phyloP scores from a whole-genome alignment of 1,284 basidiomycete genomes.

The Heliocybe sulcata region DNA sequence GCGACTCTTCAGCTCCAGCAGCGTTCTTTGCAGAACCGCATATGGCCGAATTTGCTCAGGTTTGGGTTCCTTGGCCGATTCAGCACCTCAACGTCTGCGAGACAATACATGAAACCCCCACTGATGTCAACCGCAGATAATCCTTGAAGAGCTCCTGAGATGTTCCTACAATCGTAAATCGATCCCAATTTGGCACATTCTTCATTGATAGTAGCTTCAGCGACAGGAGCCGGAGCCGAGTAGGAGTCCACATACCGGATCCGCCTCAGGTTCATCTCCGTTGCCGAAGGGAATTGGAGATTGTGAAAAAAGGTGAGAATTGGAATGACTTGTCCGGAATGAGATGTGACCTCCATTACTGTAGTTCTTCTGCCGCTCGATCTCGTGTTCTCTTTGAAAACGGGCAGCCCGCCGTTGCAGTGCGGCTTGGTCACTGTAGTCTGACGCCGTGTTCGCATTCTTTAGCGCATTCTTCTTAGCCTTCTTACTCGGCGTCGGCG shows the following conservation, averaged over 20 bases:
- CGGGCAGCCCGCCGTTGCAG: constrained; percentile 67
- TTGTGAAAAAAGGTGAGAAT: constrained; percentile 45
- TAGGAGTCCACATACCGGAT: constrained; percentile 44
- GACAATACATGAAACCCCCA: constrained; percentile 29
- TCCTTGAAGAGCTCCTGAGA: constrained; percentile 89
- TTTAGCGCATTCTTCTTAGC: constrained; percentile 55
- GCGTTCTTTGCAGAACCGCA: constrained; percentile 76
- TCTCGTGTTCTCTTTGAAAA: constrained; percentile 75
- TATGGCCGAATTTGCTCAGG: constrained; percentile 93
- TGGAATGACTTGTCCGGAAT: constrained; percentile 40
- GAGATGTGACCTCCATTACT: constrained; percentile 21
- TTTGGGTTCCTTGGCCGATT: constrained; percentile 72
- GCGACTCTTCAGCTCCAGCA: constrained; percentile 81
- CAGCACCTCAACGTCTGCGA: constrained; percentile 5
- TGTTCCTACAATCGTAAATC: constrained; percentile 90
- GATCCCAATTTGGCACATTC: constrained; percentile 98
- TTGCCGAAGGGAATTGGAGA: constrained; percentile 37
- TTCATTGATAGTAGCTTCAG: constrained; percentile 22
- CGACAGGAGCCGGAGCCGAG: not conserved
- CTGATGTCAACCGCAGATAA: constrained; percentile 91
- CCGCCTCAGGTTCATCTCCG: constrained; percentile 60
- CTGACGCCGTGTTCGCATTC: constrained; percentile 34
- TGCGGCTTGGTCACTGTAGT: constrained; percentile 58
- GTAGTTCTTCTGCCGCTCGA: constrained; percentile 60
- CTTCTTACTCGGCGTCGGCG: constrained; percentile 41